Conservation (phyloP, 148 eudicot species). For the Chenopodium berlandieri region DNA sequence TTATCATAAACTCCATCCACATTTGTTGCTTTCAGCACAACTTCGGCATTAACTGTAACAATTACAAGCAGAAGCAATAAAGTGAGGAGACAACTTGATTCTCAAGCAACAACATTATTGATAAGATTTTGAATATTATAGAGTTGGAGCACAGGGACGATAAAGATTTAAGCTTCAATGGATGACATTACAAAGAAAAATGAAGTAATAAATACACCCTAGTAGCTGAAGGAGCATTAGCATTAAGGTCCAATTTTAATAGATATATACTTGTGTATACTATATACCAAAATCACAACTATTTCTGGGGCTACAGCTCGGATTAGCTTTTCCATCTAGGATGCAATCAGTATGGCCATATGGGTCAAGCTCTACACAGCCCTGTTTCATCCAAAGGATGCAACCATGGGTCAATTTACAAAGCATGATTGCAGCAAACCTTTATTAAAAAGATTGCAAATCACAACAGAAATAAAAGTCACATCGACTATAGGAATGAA, state of each 20-base stretch:
- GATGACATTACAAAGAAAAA: not conserved
- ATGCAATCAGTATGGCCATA: too few relatives aligned
- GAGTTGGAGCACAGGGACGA: not conserved
- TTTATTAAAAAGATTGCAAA: not conserved
- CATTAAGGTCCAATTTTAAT: not conserved
- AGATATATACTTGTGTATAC: too few relatives aligned
- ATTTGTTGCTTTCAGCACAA: conserved; percentile 88
- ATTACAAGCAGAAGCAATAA: not conserved
- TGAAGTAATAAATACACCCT: not conserved
- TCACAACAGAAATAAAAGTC: not conserved
- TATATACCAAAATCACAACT: too few relatives aligned
- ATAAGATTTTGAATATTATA: not conserved
- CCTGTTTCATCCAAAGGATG: not conserved
- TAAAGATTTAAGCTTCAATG: not conserved
- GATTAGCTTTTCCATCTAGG: too few relatives aligned
- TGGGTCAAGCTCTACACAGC: too few relatives aligned
- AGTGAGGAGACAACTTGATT: not conserved
- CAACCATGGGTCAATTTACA: not conserved
- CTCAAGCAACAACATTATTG: not conserved
- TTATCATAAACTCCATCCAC: conserved; percentile 93
- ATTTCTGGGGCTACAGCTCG: too few relatives aligned
- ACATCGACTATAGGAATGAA: not conserved
- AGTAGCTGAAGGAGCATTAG: not conserved
- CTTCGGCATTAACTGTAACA: conserved; percentile 89
- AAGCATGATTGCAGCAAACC: not conserved